phyloP scores from a whole-genome alignment of 129 eudicot species.

The Sambucus nigra region DNA sequence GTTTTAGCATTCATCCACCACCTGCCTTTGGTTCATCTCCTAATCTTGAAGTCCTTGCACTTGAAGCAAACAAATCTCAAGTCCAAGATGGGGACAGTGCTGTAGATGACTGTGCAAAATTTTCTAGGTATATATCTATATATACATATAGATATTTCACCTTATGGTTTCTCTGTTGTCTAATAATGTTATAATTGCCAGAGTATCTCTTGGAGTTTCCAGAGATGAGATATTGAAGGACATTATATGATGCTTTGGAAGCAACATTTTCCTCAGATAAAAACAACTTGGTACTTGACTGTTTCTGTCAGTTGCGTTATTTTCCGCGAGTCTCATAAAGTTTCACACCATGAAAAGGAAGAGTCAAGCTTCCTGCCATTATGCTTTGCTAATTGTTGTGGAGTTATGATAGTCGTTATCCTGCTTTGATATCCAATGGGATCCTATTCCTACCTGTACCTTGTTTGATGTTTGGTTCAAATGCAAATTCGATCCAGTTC shows the following conservation, averaged over 20 bases:
- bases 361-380: neutral
- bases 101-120: constrained; percentile 27
- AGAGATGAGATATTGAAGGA: neutral
- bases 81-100: constrained; percentile 45
- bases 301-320: neutral
- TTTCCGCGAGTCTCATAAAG: neutral
- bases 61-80: constrained; percentile 59
- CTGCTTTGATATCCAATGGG: neutral
- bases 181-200: neutral
- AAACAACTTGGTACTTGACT: neutral
- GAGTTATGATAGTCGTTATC: neutral
- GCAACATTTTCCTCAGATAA: neutral
- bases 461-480: neutral
- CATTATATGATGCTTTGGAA: constrained; percentile 6
- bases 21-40: constrained; percentile 98
- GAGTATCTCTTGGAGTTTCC: neutral
- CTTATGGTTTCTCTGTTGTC: neutral
- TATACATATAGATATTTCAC: constrained; percentile 10
- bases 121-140: constrained; percentile 40
- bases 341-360: neutral
- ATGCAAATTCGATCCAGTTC: neutral
- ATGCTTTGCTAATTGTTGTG: neutral
- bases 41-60: constrained; percentile 94
- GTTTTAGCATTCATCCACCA: constrained; percentile 77
- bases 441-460: neutral